Evolutionary conservation across 768 basidiomycete species (phyloP), one percentile per base, ranked within the genome.

Genomic region (Tephrocybe sp.): DNA sequence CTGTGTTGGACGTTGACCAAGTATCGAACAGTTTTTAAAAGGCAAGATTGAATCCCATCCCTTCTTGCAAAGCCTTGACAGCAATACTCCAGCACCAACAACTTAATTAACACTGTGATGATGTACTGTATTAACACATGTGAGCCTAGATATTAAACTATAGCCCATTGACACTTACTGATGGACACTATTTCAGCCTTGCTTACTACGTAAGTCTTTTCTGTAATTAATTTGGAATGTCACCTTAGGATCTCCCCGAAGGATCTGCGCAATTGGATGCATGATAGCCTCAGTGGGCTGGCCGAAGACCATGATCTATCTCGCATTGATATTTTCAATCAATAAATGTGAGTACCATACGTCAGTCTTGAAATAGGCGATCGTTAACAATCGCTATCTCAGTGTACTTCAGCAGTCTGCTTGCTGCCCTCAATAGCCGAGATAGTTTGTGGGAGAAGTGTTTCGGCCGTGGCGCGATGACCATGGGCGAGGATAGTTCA

Each of bases 201-300:
- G 11, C 34, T 45, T 17, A 45, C 45, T 5, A 45, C 32, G 32
- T 45, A 36, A 7, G 45, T 45, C 42, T 31, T 10, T n/a, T 30
- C 23, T 36, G 3, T 19, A 10, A 19, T 33, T 35, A 2, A 36
- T 10, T 19, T 10, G 17, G 3, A 40, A 40, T 40, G 39, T 23
- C 2, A 26, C 4, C 22, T 26, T 34, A 13, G 16, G 2, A 33
- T 23, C 11, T 17, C 35, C 6, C 17, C 7, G 7, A 5, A 45
- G 45, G 16, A 16, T 45, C 11, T 45, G 45, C 17, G 32, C 45
- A 4, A 45, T 45, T 45, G 45, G 22, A 13, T 45, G 45, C 20
- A 16, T 45, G 10, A 45, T 45, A 3, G 45, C 45, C 45, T 45
- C 45, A 5, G 45, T 45, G 30, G 33, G 45, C 16, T 45, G 45